phyloP scores from a whole-genome alignment of 2,329 filamentous ascomycete species.

The Aspergillus sp. region DNA sequence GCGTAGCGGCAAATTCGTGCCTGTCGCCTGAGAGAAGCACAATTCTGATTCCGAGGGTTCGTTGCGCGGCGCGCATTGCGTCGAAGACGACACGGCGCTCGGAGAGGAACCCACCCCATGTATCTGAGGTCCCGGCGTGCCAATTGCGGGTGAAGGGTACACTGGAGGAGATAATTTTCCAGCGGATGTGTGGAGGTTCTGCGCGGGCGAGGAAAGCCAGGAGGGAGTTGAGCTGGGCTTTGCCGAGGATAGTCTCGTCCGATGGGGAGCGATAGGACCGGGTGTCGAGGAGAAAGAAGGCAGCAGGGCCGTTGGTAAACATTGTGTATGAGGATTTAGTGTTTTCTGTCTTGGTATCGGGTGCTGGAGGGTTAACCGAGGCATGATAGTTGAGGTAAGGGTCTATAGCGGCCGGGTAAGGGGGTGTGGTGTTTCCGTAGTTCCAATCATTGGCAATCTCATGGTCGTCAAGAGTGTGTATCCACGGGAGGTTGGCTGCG shows the following conservation, averaged over 20 bases:
- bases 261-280: constrained; percentile 72
- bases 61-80: constrained; percentile 87
- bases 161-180: constrained; percentile 89
- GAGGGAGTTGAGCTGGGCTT: constrained; percentile 74
- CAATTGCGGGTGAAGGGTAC: constrained; percentile 98
- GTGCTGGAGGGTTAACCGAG: constrained; percentile 63
- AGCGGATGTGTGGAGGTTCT: constrained; percentile 75
- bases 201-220: constrained; percentile 72
- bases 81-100: constrained; percentile 80
- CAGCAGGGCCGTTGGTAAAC: constrained; percentile 85
- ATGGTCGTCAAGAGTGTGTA: constrained; percentile 94
- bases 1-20: constrained; percentile 95
- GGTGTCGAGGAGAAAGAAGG: constrained; percentile 94
- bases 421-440: constrained; percentile 72
- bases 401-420: constrained; percentile 77
- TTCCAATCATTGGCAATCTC: constrained; percentile 93
- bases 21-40: constrained; percentile 85
- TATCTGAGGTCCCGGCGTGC: constrained; percentile 83
- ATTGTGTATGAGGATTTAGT: constrained; percentile 73
- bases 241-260: constrained; percentile 73
- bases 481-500: constrained; percentile 72
- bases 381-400: constrained; percentile 87
- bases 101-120: constrained; percentile 86
- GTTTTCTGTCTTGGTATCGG: constrained; percentile 50
- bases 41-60: constrained; percentile 68